Evolutionary conservation across 1,284 basidiomycete species (phyloP).

Genomic region (Xanthoconium separans): DNA sequence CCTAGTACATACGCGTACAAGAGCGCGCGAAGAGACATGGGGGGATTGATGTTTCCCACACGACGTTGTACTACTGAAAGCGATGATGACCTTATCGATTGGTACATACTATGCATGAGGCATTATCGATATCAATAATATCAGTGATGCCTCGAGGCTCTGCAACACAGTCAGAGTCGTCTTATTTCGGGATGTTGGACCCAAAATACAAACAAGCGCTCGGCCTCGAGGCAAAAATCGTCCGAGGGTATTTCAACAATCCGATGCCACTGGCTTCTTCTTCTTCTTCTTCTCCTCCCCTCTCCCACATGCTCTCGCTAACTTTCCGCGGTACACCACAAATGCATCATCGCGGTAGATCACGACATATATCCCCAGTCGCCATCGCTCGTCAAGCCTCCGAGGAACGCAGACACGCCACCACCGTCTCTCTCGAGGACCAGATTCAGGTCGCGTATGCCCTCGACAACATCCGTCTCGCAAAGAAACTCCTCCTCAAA

Average conservation of each 20-base stretch:
- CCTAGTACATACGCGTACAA: constrained; percentile 84
- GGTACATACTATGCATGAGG: constrained; percentile 7
- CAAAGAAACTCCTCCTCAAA: constrained; percentile 59
- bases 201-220: not conserved
- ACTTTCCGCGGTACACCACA: constrained; percentile 18
- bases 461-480: constrained; percentile 60
- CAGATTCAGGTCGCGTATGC: constrained; percentile 67
- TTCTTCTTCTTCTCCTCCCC: not conserved
- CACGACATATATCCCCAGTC: constrained; percentile 43
- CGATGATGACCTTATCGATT: too few relatives aligned
- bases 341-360: constrained; percentile 45
- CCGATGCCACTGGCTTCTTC: too few relatives aligned
- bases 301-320: constrained; percentile 25
- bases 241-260: not conserved
- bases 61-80: too few relatives aligned
- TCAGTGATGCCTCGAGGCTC: constrained; percentile 31
- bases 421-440: constrained; percentile 55
- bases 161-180: constrained; percentile 4
- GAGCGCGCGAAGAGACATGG: constrained; percentile 64
- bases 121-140: too few relatives aligned
- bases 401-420: constrained; percentile 39
- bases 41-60: too few relatives aligned
- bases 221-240: constrained; percentile 22
- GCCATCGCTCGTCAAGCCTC: constrained; percentile 51
- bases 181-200: constrained; percentile 15